Conservation (phyloP, 2,329 filamentous ascomycete species). For the Aspergillus hortae region DNA sequence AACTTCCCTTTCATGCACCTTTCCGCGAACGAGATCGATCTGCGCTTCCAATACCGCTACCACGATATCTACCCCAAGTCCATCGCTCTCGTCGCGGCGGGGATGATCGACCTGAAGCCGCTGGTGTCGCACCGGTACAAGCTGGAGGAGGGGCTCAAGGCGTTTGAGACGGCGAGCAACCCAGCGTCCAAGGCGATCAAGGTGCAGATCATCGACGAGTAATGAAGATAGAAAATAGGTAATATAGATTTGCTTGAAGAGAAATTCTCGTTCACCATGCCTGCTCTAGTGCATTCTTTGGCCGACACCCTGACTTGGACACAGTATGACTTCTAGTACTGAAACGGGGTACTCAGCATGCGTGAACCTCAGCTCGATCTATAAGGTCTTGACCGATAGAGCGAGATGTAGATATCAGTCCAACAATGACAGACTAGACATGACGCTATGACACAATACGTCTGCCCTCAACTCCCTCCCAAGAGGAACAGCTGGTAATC, state of each 20-base stretch:
- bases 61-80: slow-evolving; percentile 22
- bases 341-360: no score
- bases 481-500: not conserved
- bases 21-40: slow-evolving; percentile 17
- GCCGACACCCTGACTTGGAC: no score
- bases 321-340: no score
- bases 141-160: slow-evolving; percentile 34
- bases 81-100: slow-evolving; percentile 27
- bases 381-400: no score
- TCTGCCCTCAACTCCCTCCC: not conserved
- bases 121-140: slow-evolving; percentile 37
- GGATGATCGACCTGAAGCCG: slow-evolving; percentile 37
- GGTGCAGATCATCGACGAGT: slow-evolving; percentile 21
- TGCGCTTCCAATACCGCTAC: slow-evolving; percentile 17
- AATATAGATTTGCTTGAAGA: not conserved
- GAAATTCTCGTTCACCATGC: not conserved
- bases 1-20: slow-evolving; percentile 20
- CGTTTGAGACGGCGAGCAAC: slow-evolving; percentile 36
- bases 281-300: no score
- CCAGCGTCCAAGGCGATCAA: slow-evolving; percentile 34
- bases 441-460: not conserved
- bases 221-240: not conserved
- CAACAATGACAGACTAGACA: no score
- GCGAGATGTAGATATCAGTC: no score
- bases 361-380: no score